Evolutionary conservation across 2,329 filamentous ascomycete genomes (phyloP), one percentile per base, ranked within the genome.

Genomic region (Sporothrix luriei): DNA sequence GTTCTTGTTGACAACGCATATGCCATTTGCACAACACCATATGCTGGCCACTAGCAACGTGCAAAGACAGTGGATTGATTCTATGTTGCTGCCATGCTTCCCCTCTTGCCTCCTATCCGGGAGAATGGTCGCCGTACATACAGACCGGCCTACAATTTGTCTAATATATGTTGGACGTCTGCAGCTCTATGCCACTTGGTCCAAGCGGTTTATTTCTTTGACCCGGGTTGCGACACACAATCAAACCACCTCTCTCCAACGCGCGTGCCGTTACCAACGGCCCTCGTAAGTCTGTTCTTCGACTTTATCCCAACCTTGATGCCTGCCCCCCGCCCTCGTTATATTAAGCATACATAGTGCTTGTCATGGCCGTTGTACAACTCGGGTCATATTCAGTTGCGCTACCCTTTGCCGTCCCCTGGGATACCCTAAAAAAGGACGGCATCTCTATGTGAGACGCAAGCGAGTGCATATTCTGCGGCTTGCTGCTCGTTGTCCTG

Each of bases 221-320:
- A 19, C 21, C 33, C 40, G 55, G 55, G 55, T 59, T 38, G 55
- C n/a, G 21, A 26, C 21, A 21, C 33, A 9, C 0, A 21, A 33
- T 38, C 54, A 57, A n/a, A 29, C 55, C 38, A 29, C 55, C 54
- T 59, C 55, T 40, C 19, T 38, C 55, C 29, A 29, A 59, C 29
- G 16, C 16, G 40, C 33, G 21, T 16, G 29, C 7, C 29, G 14
- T 48, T 5, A 48, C 43, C 43, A 48, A 19, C 13, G 14, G 43
- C 14, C 16, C 43, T 48, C 43, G 1, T 16, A 11, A 14, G 11
- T 38, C 29, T n/a, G 16, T 33, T n/a, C 29, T 6, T 38, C 19
- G 55, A 59, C 55, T 59, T 59, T 59, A 59, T 59, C 55, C 55
- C 40, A 40, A 59, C 55, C 55, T 33, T 40, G 51, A 29, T 54